phyloP scores from a whole-genome alignment of 257 asterid species.

The Knoxia roxburghii region DNA sequence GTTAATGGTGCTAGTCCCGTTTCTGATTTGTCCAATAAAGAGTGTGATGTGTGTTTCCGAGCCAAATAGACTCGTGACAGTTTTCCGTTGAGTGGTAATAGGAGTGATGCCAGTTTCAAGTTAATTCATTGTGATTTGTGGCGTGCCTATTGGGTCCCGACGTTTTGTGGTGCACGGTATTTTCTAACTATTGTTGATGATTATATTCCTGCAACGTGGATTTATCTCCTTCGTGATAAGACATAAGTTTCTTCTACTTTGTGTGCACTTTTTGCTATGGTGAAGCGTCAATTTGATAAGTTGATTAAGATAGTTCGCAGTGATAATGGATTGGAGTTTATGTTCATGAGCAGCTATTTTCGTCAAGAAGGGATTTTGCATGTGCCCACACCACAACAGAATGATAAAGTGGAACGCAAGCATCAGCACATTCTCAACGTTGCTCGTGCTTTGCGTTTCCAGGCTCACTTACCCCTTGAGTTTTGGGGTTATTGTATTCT shows the following conservation, averaged over 20 bases:
- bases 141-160: background rate
- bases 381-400: conserved; percentile 3
- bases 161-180: background rate
- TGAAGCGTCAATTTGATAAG: background rate
- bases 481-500: too few relatives aligned
- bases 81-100: too few relatives aligned
- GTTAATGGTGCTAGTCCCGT: background rate
- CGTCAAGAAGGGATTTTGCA: background rate
- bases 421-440: too few relatives aligned
- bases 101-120: too few relatives aligned
- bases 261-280: background rate
- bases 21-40: too few relatives aligned
- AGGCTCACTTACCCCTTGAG: too few relatives aligned
- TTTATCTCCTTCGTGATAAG: background rate
- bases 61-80: too few relatives aligned
- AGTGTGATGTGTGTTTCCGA: too few relatives aligned
- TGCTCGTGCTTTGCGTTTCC: too few relatives aligned
- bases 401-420: background rate
- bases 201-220: background rate
- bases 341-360: background rate
- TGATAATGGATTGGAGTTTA: background rate
- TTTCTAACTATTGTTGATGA: background rate
- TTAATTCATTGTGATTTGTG: background rate
- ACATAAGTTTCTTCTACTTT: background rate
- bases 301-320: background rate